Conservation (phyloP, 2,329 filamentous ascomycete species). For the Colletotrichum horii region DNA sequence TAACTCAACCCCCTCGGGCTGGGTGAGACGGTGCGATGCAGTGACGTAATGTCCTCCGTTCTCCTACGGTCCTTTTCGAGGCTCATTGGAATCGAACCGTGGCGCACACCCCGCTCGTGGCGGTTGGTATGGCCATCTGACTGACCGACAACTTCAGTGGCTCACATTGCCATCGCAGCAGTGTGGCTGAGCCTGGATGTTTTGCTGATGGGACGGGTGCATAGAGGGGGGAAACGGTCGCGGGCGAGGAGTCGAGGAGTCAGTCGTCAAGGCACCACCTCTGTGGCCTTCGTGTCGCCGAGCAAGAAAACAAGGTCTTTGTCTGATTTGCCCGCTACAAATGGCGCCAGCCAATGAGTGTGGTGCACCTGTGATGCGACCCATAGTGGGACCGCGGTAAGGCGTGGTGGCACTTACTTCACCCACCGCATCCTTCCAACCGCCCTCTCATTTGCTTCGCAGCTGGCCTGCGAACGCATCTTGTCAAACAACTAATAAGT, state of each 20-base stretch:
- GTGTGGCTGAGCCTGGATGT: not conserved
- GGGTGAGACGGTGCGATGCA: not conserved
- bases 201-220: not conserved
- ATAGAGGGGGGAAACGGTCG: not conserved
- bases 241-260: not conserved
- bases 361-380: not conserved
- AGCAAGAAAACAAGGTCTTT: not conserved
- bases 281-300: too few species aligned
- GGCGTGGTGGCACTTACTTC: too few species aligned
- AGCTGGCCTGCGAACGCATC: too few species aligned
- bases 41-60: constrained; percentile 1
- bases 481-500: too few species aligned
- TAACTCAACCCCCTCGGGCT: not conserved
- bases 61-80: not conserved
- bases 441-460: too few species aligned
- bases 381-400: not conserved
- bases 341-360: not conserved
- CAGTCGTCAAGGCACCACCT: not conserved
- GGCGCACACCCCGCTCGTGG: not conserved
- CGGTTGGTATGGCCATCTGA: not conserved
- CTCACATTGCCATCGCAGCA: not conserved
- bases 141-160: not conserved
- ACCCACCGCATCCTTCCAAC: too few species aligned
- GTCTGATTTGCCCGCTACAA: not conserved
- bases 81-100: not conserved